These are phyloP conservation scores for Ceratocystis destructans DNA, from an alignment of 2,329 filamentous ascomycete species.

Conservation along the genomic window DNA sequence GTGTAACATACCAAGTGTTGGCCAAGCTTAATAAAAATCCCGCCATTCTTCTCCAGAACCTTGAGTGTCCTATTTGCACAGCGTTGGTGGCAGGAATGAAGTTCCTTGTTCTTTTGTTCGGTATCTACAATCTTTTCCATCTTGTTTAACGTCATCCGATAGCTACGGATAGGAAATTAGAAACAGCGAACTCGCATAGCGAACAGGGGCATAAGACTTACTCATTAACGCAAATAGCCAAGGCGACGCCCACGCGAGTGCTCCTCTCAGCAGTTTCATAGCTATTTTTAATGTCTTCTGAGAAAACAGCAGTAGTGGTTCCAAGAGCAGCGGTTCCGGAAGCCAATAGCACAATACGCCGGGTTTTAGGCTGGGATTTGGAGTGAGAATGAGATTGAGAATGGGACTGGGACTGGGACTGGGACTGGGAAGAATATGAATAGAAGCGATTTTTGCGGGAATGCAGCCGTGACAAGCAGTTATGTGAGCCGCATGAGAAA, in stretches of 20 bases:
- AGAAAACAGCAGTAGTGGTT: conserved; percentile 39
- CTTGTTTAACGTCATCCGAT: conserved; percentile 68
- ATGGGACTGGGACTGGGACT: not conserved
- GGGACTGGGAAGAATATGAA: not conserved
- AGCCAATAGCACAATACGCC: conserved; percentile 33
- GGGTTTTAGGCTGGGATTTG: not conserved
- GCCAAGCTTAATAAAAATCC: conserved; percentile 95
- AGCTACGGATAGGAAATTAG: conserved; percentile 40
- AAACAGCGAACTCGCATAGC: not conserved
- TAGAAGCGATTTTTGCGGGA: conserved; percentile 10
- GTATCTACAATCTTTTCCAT: conserved; percentile 48
- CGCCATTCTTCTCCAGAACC: conserved; percentile 89
- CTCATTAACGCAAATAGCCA: conserved; percentile 82
- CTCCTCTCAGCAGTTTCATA: conserved; percentile 65
- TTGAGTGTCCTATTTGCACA: conserved; percentile 78
- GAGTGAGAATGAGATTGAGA: not conserved
- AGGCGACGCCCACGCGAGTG: conserved; percentile 58
- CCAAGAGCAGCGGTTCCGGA: conserved; percentile 39
- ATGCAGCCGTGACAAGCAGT: not conserved
- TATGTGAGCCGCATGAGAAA: not conserved
- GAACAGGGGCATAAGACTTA: conserved; percentile 29
- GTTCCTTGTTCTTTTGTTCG: conserved; percentile 49
- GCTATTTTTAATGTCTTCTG: conserved; percentile 59
- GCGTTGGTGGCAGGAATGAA: conserved; percentile 78
- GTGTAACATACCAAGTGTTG: conserved; percentile 58